phyloP scores from a whole-genome alignment of 148 eudicot species.

The Polygonum aviculare region DNA sequence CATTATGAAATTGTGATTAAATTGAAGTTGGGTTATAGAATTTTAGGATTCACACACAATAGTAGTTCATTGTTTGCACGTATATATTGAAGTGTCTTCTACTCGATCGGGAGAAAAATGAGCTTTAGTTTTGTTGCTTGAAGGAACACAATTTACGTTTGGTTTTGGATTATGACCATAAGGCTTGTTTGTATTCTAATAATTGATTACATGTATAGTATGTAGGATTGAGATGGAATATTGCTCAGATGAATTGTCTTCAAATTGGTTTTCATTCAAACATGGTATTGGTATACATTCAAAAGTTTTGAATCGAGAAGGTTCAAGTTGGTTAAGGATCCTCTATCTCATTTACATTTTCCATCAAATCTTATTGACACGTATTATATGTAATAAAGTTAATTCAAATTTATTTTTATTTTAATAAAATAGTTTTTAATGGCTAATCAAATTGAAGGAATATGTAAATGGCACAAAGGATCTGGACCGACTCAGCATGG shows the following conservation, averaged over 20 bases:
- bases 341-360: too few relatives aligned
- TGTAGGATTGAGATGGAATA: neutral
- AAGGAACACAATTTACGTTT: neutral
- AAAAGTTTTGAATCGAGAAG: neutral
- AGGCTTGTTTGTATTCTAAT: neutral
- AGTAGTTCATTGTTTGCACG: neutral
- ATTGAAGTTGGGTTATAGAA: neutral
- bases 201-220: neutral
- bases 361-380: too few relatives aligned
- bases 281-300: too few relatives aligned
- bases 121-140: slow-evolving; percentile 1
- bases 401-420: too few relatives aligned
- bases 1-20: neutral
- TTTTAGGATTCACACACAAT: neutral
- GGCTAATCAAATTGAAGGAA: too few relatives aligned
- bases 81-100: neutral
- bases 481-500: too few relatives aligned
- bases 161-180: neutral
- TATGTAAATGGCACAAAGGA: too few relatives aligned
- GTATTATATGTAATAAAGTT: too few relatives aligned
- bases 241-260: neutral
- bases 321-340: too few relatives aligned
- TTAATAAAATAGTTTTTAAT: too few relatives aligned
- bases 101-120: neutral
- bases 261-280: neutral